A percentile compares a stretch with the other conserved stretches of the same genome.
These are phyloP conservation scores for Kurtzmaniella cleridarum DNA, from an alignment of 805 yeast genomes.

Conservation along the genomic window DNA sequence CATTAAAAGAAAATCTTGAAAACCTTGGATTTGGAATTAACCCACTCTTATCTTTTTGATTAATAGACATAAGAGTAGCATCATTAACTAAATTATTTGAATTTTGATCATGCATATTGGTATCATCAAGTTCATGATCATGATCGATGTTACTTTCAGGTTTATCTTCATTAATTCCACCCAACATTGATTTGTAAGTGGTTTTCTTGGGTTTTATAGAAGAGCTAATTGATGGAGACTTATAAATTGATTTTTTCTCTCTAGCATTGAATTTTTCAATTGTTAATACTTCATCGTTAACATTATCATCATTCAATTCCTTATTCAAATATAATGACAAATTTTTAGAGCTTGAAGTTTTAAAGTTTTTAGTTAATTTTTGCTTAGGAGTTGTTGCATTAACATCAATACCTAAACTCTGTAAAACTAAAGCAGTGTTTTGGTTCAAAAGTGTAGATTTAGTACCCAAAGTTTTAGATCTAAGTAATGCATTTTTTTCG, in stretches of 20 bases:
- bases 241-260: constrained; percentile 7
- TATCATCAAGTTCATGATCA: background rate
- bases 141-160: background rate
- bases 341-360: constrained; percentile 35
- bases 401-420: constrained; percentile 32
- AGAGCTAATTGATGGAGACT: constrained; percentile 1
- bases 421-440: constrained; percentile 28
- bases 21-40: constrained; percentile 40
- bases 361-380: constrained; percentile 16
- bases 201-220: constrained; percentile 3
- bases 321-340: constrained; percentile 16
- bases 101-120: background rate
- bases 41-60: constrained; percentile 6
- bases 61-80: background rate
- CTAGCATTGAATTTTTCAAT: constrained; percentile 10
- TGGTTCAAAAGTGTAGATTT: constrained; percentile 18
- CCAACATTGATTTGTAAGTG: constrained; percentile 18
- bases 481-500: constrained; percentile 19
- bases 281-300: constrained; percentile 13
- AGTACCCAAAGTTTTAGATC: constrained; percentile 33
- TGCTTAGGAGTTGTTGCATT: constrained; percentile 9
- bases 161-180: constrained; percentile 14
- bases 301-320: constrained; percentile 7
- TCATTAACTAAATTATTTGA: background rate
- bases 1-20: constrained; percentile 38